These are phyloP conservation scores for Fusarium kyushuense DNA, from an alignment of 2,329 filamentous ascomycete species.

Conservation along the genomic window DNA sequence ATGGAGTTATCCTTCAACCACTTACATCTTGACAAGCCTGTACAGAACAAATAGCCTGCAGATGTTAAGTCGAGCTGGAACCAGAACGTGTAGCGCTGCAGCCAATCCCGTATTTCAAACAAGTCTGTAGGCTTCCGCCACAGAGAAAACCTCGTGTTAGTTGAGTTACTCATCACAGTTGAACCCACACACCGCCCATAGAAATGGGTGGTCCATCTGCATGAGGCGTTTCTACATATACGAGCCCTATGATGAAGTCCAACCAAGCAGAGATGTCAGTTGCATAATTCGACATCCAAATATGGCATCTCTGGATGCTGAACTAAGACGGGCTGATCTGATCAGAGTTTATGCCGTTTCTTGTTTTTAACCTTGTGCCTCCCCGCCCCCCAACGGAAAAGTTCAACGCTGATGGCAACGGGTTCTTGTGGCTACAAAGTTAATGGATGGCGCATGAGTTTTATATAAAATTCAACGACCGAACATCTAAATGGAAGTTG, in stretches of 20 bases:
- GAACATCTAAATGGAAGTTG: neutral
- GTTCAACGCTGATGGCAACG: neutral
- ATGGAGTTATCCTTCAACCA: conserved; percentile 17
- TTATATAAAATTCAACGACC: neutral
- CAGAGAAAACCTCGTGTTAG: conserved; percentile 8
- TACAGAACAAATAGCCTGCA: conserved; percentile 11
- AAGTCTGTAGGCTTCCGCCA: conserved; percentile 28
- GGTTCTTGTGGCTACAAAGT: conserved; percentile 7
- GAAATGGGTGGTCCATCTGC: conserved; percentile 20
- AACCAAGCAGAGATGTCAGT: conserved; percentile 21
- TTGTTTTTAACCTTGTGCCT: conserved; percentile 11
- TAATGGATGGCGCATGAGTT: conserved; percentile 1
- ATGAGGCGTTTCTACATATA: conserved; percentile 34
- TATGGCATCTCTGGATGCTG: conserved; percentile 28
- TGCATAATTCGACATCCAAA: conserved; percentile 19
- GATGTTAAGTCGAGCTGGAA: neutral
- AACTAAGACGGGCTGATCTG: conserved; percentile 15
- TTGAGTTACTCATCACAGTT: conserved; percentile 29
- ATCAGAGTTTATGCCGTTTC: conserved; percentile 34
- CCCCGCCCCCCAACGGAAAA: conserved; percentile 14
- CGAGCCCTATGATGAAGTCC: conserved; percentile 30
- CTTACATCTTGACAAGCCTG: conserved; percentile 25
- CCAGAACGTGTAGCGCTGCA: neutral
- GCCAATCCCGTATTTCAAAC: conserved; percentile 28
- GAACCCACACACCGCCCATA: conserved; percentile 33